These are phyloP conservation scores for Phialocephala sp. DNA, from an alignment of 2,329 filamentous ascomycete genomes.

Conservation along the genomic window DNA sequence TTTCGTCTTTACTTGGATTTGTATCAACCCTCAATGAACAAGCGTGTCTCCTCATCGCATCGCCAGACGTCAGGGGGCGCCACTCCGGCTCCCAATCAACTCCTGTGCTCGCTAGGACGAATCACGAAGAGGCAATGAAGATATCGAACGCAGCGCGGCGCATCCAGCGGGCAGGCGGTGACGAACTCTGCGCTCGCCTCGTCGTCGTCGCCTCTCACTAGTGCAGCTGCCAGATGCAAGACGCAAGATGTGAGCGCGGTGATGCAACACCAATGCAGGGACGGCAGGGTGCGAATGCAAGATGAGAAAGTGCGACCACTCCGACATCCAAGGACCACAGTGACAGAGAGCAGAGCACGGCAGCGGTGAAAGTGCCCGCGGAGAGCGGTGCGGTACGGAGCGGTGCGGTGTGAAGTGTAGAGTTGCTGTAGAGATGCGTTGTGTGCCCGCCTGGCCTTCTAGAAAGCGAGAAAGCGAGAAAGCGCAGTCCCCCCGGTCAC, in stretches of 20 bases:
- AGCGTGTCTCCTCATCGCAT: neutral
- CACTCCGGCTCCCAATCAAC: neutral
- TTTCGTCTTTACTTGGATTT: neutral
- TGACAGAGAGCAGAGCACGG: neutral
- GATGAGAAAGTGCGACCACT: neutral
- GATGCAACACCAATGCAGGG: slow-evolving; percentile 6
- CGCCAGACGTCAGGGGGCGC: neutral
- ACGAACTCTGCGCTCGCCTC: neutral
- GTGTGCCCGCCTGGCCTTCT: neutral
- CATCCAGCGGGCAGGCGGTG: neutral
- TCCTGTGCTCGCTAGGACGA: neutral
- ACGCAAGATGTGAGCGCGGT: slow-evolving; percentile 1
- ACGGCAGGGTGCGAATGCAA: slow-evolving; percentile 1
- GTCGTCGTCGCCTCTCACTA: neutral
- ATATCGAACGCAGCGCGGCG: neutral
- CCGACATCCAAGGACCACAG: too few species aligned
- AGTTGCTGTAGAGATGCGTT: too few species aligned
- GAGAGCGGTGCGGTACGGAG: too few species aligned
- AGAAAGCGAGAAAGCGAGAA: neutral
- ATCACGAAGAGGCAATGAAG: slow-evolving; percentile 1
- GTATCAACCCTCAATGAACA: neutral
- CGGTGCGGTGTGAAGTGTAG: too few species aligned
- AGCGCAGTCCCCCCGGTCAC: too few species aligned
- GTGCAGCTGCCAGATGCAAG: slow-evolving; percentile 8
- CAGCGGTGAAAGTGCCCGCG: slow-evolving; percentile 10